phyloP scores from a whole-genome alignment of 148 eudicot species.

The Silene latifolia region DNA sequence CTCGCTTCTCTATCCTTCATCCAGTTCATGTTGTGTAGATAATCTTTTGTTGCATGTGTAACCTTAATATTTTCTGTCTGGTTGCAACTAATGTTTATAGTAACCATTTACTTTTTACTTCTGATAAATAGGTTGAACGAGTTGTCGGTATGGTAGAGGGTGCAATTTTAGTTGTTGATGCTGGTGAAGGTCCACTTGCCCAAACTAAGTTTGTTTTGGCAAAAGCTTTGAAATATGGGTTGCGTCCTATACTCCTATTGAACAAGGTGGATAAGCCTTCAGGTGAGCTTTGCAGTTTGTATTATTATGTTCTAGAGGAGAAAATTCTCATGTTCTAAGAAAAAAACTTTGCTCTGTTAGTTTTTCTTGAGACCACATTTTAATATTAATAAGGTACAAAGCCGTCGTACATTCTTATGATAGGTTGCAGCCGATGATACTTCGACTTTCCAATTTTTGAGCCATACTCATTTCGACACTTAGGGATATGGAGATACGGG shows the following conservation, averaged over 20 bases:
- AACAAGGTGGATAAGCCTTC: constrained; percentile 97
- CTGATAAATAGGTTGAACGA: constrained; percentile 69
- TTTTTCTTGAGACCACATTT: too few species aligned
- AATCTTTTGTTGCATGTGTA: background rate
- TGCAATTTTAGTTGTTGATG: constrained; percentile 93
- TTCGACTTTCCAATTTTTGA: too few species aligned
- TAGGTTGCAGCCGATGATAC: too few species aligned
- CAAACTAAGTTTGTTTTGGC: constrained; percentile 98
- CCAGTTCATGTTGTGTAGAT: background rate
- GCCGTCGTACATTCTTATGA: too few species aligned
- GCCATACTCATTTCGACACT: too few species aligned
- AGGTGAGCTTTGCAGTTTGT: constrained; percentile 40
- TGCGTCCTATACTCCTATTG: constrained; percentile 81
- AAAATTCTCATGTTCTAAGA: background rate
- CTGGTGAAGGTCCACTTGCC: constrained; percentile 99
- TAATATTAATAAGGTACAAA: too few species aligned
- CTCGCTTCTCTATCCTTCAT: background rate
- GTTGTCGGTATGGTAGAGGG: constrained; percentile 99
- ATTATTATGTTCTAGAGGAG: too few species aligned
- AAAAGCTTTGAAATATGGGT: constrained; percentile 85
- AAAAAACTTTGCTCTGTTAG: background rate
- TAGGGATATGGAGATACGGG: too few species aligned
- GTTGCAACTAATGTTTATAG: background rate
- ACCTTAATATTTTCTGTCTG: background rate
- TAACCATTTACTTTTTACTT: background rate